Evolutionary conservation across 108 stramenopile genomes (phyloP), one percentile per base, ranked within the genome.

Genomic region (Schizochytrium sp.): DNA sequence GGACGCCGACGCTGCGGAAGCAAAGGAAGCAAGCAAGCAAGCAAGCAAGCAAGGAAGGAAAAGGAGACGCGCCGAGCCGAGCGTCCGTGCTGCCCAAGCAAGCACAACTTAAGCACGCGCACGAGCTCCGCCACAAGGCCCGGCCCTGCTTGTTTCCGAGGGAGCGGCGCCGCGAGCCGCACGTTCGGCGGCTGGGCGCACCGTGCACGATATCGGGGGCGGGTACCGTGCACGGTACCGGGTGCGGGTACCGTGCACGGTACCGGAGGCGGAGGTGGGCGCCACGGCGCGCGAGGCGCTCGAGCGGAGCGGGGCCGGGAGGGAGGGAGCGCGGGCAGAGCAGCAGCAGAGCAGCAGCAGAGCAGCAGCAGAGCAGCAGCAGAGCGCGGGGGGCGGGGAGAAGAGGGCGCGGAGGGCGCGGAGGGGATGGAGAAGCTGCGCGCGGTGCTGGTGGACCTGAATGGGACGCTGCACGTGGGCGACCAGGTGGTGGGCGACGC

Each of bases 371-470:
- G 8, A 0, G 41, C 34, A 18, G 8, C 10, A 41, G 63, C 8
- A 41, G 41, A 23, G 18, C 10, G 63, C 14, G 5, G 34, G 2
- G 21, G 10, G 25, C 34, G 63, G 4, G 34, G 18, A 69, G 63
- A 12, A 41, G 25, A 41, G 25, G 14, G 21, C 18, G 72, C 23
- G 28, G 18, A 18, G 16, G 18, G 23, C 0, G 29, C n/a, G 23
- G 2, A 1, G n/a, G 29, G 23, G 29, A 12, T 83, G 76, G 51
- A 83, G 10, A 83, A 83, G n/a, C 25, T 83, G 6, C 87, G 87
- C 23, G 87, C 87, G 58, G 87, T 87, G 87, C 87, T 87, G 10
- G 1, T 87, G 0, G 87, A 87, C 43, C 87, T 87, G 28, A 87
- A 58, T 29, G 87, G 87, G 58, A 87, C 87, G 28, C 28, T 87